phyloP scores from a whole-genome alignment of 306 rosid species.

The Trifolium subterraneum region DNA sequence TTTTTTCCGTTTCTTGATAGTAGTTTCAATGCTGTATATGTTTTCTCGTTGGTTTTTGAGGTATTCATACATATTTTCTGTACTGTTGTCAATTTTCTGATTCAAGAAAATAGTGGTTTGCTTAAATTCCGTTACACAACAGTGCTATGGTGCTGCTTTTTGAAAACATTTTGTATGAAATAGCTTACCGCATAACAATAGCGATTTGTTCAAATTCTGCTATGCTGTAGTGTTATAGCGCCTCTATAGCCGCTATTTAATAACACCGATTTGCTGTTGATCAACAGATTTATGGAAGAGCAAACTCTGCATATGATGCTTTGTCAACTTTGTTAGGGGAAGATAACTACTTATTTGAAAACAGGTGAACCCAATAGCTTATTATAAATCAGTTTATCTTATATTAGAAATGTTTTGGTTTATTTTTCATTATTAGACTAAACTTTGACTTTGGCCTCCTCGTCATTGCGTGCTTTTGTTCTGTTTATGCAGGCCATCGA shows the following conservation, averaged over 20 bases:
- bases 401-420: slow-evolving; percentile 9
- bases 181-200: no score
- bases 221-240: background rate
- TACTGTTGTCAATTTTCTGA: no score
- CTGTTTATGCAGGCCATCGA: slow-evolving; percentile 75
- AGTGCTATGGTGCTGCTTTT: no score
- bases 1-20: background rate
- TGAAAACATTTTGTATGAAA: no score
- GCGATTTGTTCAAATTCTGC: no score
- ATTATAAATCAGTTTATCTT: slow-evolving; percentile 1
- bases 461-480: slow-evolving; percentile 40
- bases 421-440: slow-evolving; percentile 21
- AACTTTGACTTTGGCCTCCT: slow-evolving; percentile 10
- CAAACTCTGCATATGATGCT: slow-evolving; percentile 75
- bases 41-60: slow-evolving; percentile 38
- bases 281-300: slow-evolving; percentile 77
- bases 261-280: slow-evolving; percentile 32
- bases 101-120: no score
- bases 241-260: no score
- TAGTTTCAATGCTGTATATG: background rate
- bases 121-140: no score
- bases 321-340: slow-evolving; percentile 79
- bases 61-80: slow-evolving; percentile 32
- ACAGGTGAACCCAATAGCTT: slow-evolving; percentile 64
- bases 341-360: slow-evolving; percentile 65